phyloP scores from a whole-genome alignment of 2,329 filamentous ascomycete genomes.

The Colletotrichum gloeosporioides region DNA sequence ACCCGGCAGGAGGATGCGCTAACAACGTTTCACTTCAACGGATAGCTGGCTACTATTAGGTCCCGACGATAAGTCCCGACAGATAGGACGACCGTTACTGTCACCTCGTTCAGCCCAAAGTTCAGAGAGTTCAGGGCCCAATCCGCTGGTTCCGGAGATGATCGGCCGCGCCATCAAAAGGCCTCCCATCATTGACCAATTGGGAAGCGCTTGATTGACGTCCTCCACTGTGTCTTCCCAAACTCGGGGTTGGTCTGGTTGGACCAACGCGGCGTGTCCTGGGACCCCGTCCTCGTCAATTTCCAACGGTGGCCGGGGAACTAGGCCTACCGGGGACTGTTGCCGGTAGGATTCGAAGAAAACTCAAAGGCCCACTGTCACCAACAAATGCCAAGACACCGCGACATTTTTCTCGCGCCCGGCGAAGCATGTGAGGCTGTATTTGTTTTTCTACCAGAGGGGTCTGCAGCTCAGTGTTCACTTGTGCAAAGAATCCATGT shows the following conservation, averaged over 20 bases:
- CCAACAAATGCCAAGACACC: background rate
- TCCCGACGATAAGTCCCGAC: background rate
- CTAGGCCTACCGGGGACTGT: background rate
- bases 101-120: background rate
- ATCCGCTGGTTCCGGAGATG: background rate
- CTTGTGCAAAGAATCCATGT: background rate
- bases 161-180: background rate
- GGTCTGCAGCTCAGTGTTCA: background rate
- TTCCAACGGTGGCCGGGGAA: background rate
- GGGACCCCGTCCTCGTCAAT: background rate
- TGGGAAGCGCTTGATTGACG: background rate
- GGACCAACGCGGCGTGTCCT: background rate
- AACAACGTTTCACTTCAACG: background rate
- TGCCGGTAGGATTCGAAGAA: background rate
- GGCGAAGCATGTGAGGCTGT: background rate
- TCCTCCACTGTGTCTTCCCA: background rate
- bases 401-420: background rate
- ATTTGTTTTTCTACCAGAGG: background rate
- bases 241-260: background rate
- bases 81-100: background rate
- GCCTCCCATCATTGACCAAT: background rate
- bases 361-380: background rate
- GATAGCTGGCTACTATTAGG: background rate
- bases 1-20: background rate
- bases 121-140: background rate